Conservation (phyloP, 495 filamentous ascomycete genomes). For the Talaromyces trachyspermus region DNA sequence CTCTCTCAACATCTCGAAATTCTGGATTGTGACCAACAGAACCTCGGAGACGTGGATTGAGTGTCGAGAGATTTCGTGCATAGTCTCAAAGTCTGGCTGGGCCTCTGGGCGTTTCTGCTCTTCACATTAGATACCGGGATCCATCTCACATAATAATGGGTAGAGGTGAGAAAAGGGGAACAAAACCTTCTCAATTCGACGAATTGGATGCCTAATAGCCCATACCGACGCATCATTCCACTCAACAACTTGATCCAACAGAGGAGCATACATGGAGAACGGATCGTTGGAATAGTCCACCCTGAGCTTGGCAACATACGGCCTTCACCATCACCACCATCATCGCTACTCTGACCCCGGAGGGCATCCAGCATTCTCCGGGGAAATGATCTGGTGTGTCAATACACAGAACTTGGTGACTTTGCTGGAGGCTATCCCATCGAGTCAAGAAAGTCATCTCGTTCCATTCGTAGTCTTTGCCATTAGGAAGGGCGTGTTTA, state of each 20-base stretch:
- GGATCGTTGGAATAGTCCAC: neutral
- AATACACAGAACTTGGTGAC: neutral
- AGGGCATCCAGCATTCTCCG: neutral
- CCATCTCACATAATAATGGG: neutral
- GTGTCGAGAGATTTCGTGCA: slow-evolving; percentile 44
- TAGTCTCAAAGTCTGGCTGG: slow-evolving; percentile 25
- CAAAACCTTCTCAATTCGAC: slow-evolving; percentile 15
- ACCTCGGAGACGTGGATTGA: slow-evolving; percentile 41
- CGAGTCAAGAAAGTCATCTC: slow-evolving; percentile 5
- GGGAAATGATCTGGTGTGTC: slow-evolving; percentile 6
- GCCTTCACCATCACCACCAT: too few species aligned
- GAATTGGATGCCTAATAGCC: slow-evolving; percentile 18
- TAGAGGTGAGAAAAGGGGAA: neutral
- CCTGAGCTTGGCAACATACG: too few species aligned
- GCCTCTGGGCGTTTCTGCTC: slow-evolving; percentile 1
- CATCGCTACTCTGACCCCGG: too few species aligned
- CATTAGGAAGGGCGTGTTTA: neutral
- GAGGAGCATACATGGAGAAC: slow-evolving; percentile 2
- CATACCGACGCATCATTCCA: slow-evolving; percentile 21
- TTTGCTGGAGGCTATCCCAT: neutral
- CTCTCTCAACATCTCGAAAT: slow-evolving; percentile 25
- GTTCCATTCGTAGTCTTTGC: slow-evolving; percentile 7
- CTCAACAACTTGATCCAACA: slow-evolving; percentile 7
- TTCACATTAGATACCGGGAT: neutral
- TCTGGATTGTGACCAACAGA: slow-evolving; percentile 28